Percentiles rank a stretch among this genome's conserved stretches.
phyloP scores from a whole-genome alignment of 2,329 filamentous ascomycete genomes.

The Ophiocordyceps sinensis region DNA sequence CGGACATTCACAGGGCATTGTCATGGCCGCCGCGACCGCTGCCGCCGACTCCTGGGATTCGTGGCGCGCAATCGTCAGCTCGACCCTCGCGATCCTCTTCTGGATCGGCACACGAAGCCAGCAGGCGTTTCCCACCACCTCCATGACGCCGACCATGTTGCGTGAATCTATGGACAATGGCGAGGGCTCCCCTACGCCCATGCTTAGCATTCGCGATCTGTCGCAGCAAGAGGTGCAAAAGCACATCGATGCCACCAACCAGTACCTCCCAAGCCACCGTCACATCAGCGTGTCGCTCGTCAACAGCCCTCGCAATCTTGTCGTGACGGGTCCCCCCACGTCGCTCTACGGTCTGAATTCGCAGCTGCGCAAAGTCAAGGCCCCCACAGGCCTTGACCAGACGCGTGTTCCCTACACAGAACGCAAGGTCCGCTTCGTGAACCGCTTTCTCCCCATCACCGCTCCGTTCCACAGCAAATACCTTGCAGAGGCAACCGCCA shows the following conservation, averaged over 20 bases:
- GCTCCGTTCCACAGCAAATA: conserved; percentile 98
- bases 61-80: conserved; percentile 64
- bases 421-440: conserved; percentile 90
- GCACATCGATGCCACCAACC: conserved; percentile 92
- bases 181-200: conserved; percentile 89
- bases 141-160: conserved; percentile 76
- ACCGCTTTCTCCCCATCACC: conserved; percentile 93
- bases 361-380: conserved; percentile 91
- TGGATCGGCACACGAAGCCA: conserved; percentile 97
- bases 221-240: conserved; percentile 80
- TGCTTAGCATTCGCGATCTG: conserved; percentile 94
- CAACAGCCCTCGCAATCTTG: conserved; percentile 94
- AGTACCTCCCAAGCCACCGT: conserved; percentile 82
- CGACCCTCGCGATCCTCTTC: conserved; percentile 85
- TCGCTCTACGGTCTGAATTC: conserved; percentile 94
- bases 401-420: conserved; percentile 88
- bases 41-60: conserved; percentile 88
- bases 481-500: conserved; percentile 62
- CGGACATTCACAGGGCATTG: conserved; percentile 91
- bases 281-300: conserved; percentile 92
- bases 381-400: conserved; percentile 92
- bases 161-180: conserved; percentile 90
- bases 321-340: conserved; percentile 89
- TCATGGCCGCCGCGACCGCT: conserved; percentile 83
- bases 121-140: conserved; percentile 91